These are phyloP conservation scores for Penicillium lividum DNA, from an alignment of 495 filamentous ascomycete species.

Conservation along the genomic window DNA sequence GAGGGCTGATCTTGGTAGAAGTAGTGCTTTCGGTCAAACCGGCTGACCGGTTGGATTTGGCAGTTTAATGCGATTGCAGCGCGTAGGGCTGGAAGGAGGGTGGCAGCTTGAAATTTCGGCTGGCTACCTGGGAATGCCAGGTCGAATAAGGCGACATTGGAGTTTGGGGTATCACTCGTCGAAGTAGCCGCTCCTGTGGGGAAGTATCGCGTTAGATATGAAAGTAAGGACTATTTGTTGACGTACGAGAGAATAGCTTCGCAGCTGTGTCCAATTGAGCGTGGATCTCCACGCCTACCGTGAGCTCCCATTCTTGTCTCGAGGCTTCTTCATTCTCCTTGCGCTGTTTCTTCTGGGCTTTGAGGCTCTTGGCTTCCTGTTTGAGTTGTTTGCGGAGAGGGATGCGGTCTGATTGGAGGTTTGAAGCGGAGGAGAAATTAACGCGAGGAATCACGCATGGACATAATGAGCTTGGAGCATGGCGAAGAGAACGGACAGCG, in stretches of 20 bases:
- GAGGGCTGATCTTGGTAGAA: constrained; percentile 97
- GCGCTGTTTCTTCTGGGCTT: constrained; percentile 36
- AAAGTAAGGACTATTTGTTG: constrained; percentile 3
- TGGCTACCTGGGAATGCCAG: constrained; percentile 86
- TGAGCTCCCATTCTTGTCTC: constrained; percentile 73
- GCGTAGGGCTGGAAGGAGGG: constrained; percentile 83
- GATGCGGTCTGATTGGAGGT: constrained; percentile 34
- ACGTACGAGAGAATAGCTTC: constrained; percentile 78
- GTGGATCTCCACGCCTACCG: constrained; percentile 95
- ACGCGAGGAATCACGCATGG: constrained; percentile 8
- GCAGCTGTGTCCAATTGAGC: constrained; percentile 85
- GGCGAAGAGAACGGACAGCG: constrained; percentile 30
- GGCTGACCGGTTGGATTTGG: constrained; percentile 68
- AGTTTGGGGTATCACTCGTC: constrained; percentile 71
- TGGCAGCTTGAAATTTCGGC: constrained; percentile 80
- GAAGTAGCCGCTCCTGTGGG: constrained; percentile 63
- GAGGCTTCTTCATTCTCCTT: constrained; percentile 41
- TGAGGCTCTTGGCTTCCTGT: constrained; percentile 61
- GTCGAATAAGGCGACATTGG: constrained; percentile 85
- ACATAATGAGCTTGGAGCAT: constrained; percentile 18
- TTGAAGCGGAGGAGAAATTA: constrained; percentile 16
- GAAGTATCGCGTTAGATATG: not conserved
- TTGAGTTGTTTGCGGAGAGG: constrained; percentile 76
- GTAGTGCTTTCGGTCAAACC: constrained; percentile 96
- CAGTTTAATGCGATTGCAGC: constrained; percentile 86